Base-by-base conservation (phyloP, 257 asterid species). In the Thymus quinquecostatus region DNA sequence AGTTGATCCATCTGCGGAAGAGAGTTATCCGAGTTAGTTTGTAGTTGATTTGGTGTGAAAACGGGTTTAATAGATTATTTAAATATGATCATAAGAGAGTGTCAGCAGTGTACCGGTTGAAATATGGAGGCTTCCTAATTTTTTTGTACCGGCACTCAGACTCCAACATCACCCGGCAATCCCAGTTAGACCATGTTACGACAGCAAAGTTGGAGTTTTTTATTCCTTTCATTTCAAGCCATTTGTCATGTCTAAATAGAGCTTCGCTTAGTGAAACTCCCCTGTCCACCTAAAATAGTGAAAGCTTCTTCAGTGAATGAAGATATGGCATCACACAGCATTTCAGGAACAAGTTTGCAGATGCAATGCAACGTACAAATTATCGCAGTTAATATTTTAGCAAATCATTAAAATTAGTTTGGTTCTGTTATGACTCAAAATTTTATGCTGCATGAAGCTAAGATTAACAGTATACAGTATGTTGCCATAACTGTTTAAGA, bases 161-260 rank as follows among this genome's bases (percentile, higher is more conserved):
- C 75, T 92, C 98, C 91, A 92, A 81, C 96, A 92, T 90, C 83
- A 88, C 97, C 72, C 81, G 86, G 81, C 98, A 92, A 78, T 92
- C 98, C 98, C 98, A 90, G 82, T 87, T 77, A 60, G 95, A 87
- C 98, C 98, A 92, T 28, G 98, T 92, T 53, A 92, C 98, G 49
- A 92, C 91, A 70, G 89, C 95, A 80, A 92, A 90, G 76, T 90
- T 88, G 74, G 90, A 63, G 72, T 84, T 79, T 70, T 92, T 92
- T 68, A 92, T 87, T 60, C 97, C 97, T 59, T 75, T 88, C 44
- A 79, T 77, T 83, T 90, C 93, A 73, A 92, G 93, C 98, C 98
- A 92, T 76, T 86, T 82, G 84, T 92, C 98, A 56, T 90, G 97
- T 50, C 84, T 83, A 71, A 87, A 87, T 70, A 92, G 90, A 56